These are phyloP conservation scores for Penicillium riverlandense DNA, from an alignment of 495 filamentous ascomycete genomes.

Conservation along the genomic window DNA sequence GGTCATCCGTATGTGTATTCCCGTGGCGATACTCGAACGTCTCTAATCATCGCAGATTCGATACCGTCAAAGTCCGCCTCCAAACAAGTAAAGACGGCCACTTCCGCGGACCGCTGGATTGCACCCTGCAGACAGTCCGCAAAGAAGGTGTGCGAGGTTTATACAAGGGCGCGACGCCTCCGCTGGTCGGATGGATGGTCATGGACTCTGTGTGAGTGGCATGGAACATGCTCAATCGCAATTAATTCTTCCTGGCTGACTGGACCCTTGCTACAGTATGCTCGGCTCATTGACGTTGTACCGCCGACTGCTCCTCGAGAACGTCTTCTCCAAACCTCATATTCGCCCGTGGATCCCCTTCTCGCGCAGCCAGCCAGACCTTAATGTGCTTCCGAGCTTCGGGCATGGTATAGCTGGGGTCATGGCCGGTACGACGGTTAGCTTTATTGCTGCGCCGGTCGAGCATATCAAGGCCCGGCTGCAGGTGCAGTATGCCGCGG, in stretches of 20 bases:
- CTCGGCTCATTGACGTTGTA: conserved; percentile 87
- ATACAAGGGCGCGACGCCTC: conserved; percentile 87
- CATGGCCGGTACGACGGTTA: conserved; percentile 81
- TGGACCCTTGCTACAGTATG: conserved; percentile 48
- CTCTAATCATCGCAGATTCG: conserved; percentile 49
- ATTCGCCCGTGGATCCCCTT: conserved; percentile 32
- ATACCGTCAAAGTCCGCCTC: conserved; percentile 92
- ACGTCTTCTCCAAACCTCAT: conserved; percentile 61
- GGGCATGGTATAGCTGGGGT: conserved; percentile 85
- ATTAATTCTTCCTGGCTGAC: background rate
- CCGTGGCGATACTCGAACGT: background rate
- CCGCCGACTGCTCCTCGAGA: conserved; percentile 67
- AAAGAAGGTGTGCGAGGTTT: conserved; percentile 73
- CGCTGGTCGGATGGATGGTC: conserved; percentile 93
- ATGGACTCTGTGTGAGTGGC: conserved; percentile 74
- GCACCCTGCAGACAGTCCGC: conserved; percentile 69
- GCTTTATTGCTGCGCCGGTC: conserved; percentile 86
- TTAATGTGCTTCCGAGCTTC: conserved; percentile 55
- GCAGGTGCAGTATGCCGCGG: conserved; percentile 81
- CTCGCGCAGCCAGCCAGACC: conserved; percentile 20
- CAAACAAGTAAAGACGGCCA: conserved; percentile 74
- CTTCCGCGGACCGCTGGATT: conserved; percentile 84
- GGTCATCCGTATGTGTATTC: conserved; percentile 54
- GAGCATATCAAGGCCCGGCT: conserved; percentile 93
- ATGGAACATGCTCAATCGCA: background rate